phyloP scores from a whole-genome alignment of 2,329 filamentous ascomycete genomes.

The Fusarium sp. region DNA sequence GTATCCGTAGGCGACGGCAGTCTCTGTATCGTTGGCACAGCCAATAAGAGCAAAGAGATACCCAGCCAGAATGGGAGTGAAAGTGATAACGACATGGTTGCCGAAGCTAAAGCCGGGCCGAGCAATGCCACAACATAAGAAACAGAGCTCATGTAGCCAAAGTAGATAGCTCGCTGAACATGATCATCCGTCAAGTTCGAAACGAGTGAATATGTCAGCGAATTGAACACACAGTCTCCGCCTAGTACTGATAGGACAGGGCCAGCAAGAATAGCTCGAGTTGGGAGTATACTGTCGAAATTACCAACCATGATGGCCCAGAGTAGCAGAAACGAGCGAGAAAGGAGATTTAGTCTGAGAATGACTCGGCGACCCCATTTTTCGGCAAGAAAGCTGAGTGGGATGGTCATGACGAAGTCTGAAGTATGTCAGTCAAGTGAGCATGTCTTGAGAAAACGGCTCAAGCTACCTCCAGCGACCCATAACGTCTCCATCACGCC shows the following conservation, averaged over 20 bases:
- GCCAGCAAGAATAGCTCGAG: slow-evolving; percentile 51
- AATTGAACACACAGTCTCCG: slow-evolving; percentile 63
- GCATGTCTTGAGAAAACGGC: fast-evolving
- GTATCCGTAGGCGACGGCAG: slow-evolving; percentile 7
- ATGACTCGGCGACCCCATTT: slow-evolving; percentile 54
- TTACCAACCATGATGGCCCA: slow-evolving; percentile 41
- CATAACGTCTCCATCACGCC: slow-evolving; percentile 61
- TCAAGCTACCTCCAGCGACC: slow-evolving; percentile 58
- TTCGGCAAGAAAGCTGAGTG: slow-evolving; percentile 59
- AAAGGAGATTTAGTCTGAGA: slow-evolving; percentile 58
- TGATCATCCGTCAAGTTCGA: slow-evolving; percentile 58
- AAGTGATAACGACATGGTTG: slow-evolving; percentile 56
- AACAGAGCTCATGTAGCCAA: slow-evolving; percentile 62
- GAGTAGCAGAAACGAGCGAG: slow-evolving; percentile 43
- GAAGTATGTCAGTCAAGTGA: background rate
- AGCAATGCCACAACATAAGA: slow-evolving; percentile 59
- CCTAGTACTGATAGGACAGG: slow-evolving; percentile 59
- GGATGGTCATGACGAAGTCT: slow-evolving; percentile 64
- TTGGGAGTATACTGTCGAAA: slow-evolving; percentile 35
- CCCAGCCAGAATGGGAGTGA: slow-evolving; percentile 56
- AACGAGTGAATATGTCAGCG: slow-evolving; percentile 59
- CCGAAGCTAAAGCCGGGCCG: slow-evolving; percentile 59
- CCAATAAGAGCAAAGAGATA: slow-evolving; percentile 26
- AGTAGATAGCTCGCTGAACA: slow-evolving; percentile 60
- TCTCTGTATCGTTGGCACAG: slow-evolving; percentile 26